These are phyloP conservation scores for Platanthera zijinensis DNA, from an alignment of 106 monocot species.

Conservation along the genomic window DNA sequence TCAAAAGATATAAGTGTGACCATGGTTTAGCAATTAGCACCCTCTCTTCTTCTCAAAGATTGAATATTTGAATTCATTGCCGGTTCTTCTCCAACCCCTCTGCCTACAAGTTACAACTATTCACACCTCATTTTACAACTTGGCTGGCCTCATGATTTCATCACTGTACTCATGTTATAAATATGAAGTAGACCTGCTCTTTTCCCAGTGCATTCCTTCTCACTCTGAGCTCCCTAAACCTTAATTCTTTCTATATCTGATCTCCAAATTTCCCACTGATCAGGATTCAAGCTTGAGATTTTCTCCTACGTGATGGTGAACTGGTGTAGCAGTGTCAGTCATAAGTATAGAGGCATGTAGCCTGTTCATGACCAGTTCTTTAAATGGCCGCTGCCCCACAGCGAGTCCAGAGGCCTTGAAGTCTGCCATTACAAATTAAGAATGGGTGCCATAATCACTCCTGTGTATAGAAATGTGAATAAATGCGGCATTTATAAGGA, in stretches of 20 bases:
- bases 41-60: not conserved
- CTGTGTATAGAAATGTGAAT: not conserved
- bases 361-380: not conserved
- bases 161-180: not conserved
- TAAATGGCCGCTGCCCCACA: not conserved
- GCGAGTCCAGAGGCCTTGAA: not conserved
- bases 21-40: not conserved
- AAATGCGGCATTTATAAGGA: not conserved
- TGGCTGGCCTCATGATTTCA: no score
- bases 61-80: no score
- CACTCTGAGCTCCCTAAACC: not conserved
- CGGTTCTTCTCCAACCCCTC: no score
- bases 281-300: not conserved
- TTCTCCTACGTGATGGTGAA: not conserved
- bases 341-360: not conserved
- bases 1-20: no score
- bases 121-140: not conserved
- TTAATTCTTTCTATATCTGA: not conserved
- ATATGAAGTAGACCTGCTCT: not conserved
- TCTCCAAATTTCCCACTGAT: not conserved
- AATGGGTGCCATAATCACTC: not conserved
- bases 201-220: not conserved
- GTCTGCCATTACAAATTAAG: not conserved
- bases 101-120: not conserved
- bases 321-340: not conserved